Percentiles rank a stretch among this genome's conserved stretches.
phyloP scores from a whole-genome alignment of 805 yeast genomes.

The Starmerella geochares region DNA sequence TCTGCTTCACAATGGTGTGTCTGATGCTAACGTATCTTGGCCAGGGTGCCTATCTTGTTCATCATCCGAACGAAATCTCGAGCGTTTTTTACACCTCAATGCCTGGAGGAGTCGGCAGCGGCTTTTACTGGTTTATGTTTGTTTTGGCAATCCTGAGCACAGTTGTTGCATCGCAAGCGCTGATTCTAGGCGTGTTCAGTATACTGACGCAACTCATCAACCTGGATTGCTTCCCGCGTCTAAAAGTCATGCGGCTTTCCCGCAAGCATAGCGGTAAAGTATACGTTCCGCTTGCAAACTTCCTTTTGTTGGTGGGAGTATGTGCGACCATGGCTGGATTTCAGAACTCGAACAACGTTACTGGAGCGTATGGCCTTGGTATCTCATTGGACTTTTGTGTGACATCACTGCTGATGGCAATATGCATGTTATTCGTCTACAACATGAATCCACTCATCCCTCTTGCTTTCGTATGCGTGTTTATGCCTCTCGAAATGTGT shows the following conservation, averaged over 20 bases:
- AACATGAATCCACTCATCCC: slow-evolving; percentile 33
- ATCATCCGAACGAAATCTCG: slow-evolving; percentile 34
- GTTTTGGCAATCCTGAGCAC: slow-evolving; percentile 46
- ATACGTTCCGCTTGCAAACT: slow-evolving; percentile 44
- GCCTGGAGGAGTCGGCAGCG: slow-evolving; percentile 41
- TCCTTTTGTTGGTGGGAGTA: slow-evolving; percentile 44
- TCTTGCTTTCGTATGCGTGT: slow-evolving; percentile 33
- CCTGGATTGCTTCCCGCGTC: slow-evolving; percentile 45
- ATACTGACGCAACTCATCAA: slow-evolving; percentile 45
- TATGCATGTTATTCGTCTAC: slow-evolving; percentile 42
- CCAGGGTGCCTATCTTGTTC: slow-evolving; percentile 43
- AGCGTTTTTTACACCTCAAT: slow-evolving; percentile 42
- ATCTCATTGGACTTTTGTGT: slow-evolving; percentile 46
- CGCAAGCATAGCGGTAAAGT: slow-evolving; percentile 40
- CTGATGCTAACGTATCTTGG: slow-evolving; percentile 47
- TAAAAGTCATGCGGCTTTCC: slow-evolving; percentile 40
- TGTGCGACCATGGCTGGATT: slow-evolving; percentile 45
- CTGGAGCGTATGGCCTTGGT: slow-evolving; percentile 54
- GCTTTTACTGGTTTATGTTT: slow-evolving; percentile 41
- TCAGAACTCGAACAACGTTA: slow-evolving; percentile 40
- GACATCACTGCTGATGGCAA: slow-evolving; percentile 40
- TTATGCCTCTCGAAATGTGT: slow-evolving; percentile 41
- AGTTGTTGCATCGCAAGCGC: slow-evolving; percentile 52
- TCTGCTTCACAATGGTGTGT: slow-evolving; percentile 30
- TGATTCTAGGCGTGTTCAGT: slow-evolving; percentile 46